Percentiles rank a stretch among this genome's conserved stretches.
These are phyloP conservation scores for Leucocoprinus birnbaumii DNA, from an alignment of 768 basidiomycete genomes.

Conservation along the genomic window DNA sequence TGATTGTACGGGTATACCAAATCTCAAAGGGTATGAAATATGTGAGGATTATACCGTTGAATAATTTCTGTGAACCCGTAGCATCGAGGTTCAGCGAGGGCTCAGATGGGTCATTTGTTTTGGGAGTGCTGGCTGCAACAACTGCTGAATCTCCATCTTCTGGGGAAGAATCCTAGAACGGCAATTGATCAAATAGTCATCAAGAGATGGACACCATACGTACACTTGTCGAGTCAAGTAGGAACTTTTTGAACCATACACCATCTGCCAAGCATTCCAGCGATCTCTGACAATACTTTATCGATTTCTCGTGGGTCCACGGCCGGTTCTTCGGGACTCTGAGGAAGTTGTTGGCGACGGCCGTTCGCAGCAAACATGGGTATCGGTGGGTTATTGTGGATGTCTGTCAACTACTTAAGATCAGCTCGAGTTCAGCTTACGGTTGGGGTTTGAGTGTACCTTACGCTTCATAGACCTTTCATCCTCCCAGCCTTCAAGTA, in stretches of 20 bases:
- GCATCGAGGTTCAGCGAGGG: conserved; percentile 29
- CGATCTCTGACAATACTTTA: conserved; percentile 81
- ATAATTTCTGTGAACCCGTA: conserved; percentile 52
- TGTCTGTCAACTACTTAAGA: conserved; percentile 41
- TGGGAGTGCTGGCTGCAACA: background rate
- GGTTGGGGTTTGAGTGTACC: conserved; percentile 34
- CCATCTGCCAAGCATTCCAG: conserved; percentile 92
- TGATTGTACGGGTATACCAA: conserved; percentile 85
- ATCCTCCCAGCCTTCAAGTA: conserved; percentile 88
- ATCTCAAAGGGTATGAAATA: conserved; percentile 90
- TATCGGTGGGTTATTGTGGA: conserved; percentile 37
- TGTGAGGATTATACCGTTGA: conserved; percentile 62
- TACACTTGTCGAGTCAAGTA: conserved; percentile 72
- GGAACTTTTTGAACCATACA: conserved; percentile 84
- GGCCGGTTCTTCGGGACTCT: conserved; percentile 43
- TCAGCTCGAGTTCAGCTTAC: background rate
- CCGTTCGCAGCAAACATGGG: conserved; percentile 27
- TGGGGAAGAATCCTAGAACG: conserved; percentile 11
- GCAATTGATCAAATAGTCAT: background rate
- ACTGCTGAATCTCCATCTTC: background rate
- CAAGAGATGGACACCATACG: conserved; percentile 12
- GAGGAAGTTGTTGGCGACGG: conserved; percentile 24
- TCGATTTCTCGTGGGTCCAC: conserved; percentile 92
- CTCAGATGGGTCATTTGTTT: background rate
- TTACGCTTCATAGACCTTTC: conserved; percentile 82